Percentiles rank a stretch among this genome's conserved stretches.
These are phyloP conservation scores for Cryphonectria carpinicola DNA, from an alignment of 2,329 filamentous ascomycete species.

Conservation along the genomic window DNA sequence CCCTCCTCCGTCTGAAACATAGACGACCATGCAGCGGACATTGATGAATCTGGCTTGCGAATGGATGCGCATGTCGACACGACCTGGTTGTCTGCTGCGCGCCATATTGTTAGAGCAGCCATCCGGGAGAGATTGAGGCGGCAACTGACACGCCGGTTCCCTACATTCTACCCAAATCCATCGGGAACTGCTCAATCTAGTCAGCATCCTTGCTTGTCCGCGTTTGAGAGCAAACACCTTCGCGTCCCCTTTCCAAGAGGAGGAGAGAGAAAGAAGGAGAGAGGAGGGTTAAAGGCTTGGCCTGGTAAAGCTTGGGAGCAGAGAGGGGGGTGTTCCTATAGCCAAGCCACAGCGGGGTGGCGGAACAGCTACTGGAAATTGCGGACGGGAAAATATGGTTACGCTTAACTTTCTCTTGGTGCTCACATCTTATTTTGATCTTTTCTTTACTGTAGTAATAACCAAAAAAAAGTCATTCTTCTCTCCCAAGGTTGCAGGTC, in stretches of 20 bases:
- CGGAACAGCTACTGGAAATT: not conserved
- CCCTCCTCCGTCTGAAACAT: slow-evolving; percentile 13
- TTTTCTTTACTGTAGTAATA: too few relatives aligned
- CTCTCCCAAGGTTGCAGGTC: too few relatives aligned
- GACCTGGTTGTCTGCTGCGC: not conserved
- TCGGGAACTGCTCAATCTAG: not conserved
- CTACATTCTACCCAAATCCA: not conserved
- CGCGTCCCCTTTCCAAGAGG: too few relatives aligned
- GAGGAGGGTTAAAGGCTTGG: not conserved
- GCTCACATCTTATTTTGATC: not conserved
- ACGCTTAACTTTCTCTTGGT: not conserved
- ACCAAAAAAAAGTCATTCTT: too few relatives aligned
- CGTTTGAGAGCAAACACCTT: not conserved
- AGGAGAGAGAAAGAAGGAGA: too few relatives aligned
- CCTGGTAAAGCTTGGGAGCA: not conserved
- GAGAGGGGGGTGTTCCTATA: not conserved
- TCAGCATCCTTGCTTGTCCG: not conserved
- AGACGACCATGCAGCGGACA: slow-evolving; percentile 16
- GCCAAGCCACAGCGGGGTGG: not conserved
- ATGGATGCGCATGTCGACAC: not conserved
- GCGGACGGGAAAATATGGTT: not conserved
- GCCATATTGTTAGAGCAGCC: not conserved
- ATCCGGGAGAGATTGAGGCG: not conserved
- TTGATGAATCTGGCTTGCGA: not conserved
- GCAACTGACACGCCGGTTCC: slow-evolving; percentile 3